Conservation (phyloP, 2,329 filamentous ascomycete genomes). For the Penicillium digitatum region DNA sequence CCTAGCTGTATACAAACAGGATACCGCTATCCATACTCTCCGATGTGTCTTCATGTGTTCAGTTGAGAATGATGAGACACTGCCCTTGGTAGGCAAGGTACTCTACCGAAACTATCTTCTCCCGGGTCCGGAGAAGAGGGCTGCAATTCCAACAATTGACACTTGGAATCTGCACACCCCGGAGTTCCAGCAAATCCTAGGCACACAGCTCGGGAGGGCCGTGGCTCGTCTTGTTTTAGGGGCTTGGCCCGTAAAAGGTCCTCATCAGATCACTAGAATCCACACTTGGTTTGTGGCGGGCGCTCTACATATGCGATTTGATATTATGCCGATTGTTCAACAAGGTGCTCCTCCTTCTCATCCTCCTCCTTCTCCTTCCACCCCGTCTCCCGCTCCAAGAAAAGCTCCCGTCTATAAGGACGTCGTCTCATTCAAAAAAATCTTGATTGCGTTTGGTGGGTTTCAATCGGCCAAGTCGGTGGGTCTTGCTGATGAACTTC, state of each 20-base stretch:
- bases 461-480: background rate
- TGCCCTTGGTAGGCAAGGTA: background rate
- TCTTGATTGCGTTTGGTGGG: background rate
- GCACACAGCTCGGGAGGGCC: background rate
- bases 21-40: background rate
- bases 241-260: background rate
- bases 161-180: background rate
- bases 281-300: background rate
- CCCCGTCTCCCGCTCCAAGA: too few relatives aligned
- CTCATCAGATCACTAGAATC: background rate
- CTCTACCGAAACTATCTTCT: background rate
- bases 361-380: background rate
- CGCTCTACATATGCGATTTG: background rate
- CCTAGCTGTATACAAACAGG: background rate
- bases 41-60: background rate
- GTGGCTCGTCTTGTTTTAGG: background rate
- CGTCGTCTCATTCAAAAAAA: too few relatives aligned
- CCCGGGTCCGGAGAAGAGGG: accelerated
- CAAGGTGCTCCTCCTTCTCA: too few relatives aligned
- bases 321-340: background rate
- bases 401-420: too few relatives aligned
- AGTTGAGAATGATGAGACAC: background rate
- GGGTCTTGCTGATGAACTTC: background rate
- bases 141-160: too few relatives aligned
- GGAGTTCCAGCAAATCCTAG: background rate